phyloP scores from a whole-genome alignment of 371 early-diverging fungal species.

The Mucor lusitanicus region DNA sequence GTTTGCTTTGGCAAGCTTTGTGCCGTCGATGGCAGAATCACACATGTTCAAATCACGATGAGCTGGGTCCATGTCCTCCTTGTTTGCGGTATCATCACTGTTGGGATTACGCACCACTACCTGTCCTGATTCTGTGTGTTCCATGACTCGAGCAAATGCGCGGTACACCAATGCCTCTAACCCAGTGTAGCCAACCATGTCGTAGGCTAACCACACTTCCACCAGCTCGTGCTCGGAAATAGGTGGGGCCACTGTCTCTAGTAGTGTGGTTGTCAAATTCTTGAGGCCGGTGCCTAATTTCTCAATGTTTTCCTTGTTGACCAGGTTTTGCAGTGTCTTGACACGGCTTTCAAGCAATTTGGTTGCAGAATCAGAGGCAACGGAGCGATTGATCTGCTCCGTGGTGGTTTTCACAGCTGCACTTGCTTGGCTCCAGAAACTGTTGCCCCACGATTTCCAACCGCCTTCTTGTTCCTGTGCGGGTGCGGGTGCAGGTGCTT shows the following conservation, averaged over 20 bases:
- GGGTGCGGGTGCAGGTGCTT: neutral
- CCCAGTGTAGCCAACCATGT: conserved; percentile 64
- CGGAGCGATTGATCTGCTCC: conserved; percentile 47
- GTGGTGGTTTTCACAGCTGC: conserved; percentile 55
- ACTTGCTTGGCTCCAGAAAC: conserved; percentile 51
- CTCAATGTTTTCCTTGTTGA: conserved; percentile 65
- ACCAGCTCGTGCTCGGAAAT: conserved; percentile 72
- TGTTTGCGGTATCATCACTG: conserved; percentile 34
- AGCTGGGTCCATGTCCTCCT: conserved; percentile 28
- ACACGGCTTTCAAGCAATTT: conserved; percentile 63
- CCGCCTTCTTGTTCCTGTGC: conserved; percentile 8
- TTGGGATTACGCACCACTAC: conserved; percentile 60
- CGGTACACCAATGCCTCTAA: conserved; percentile 63
- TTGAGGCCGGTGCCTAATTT: conserved; percentile 51
- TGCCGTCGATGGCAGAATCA: conserved; percentile 59
- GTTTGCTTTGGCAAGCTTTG: conserved; percentile 51
- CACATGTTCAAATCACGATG: conserved; percentile 60
- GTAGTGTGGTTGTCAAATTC: conserved; percentile 38
- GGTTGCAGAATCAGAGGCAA: conserved; percentile 32
- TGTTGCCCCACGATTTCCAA: conserved; percentile 56
- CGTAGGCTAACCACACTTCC: conserved; percentile 65
- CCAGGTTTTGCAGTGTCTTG: conserved; percentile 49
- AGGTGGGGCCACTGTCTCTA: conserved; percentile 70
- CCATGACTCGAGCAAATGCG: conserved; percentile 68
- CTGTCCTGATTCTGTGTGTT: conserved; percentile 69